Conservation (phyloP, 2,329 filamentous ascomycete species). For the Exutisphaerella laricina region DNA sequence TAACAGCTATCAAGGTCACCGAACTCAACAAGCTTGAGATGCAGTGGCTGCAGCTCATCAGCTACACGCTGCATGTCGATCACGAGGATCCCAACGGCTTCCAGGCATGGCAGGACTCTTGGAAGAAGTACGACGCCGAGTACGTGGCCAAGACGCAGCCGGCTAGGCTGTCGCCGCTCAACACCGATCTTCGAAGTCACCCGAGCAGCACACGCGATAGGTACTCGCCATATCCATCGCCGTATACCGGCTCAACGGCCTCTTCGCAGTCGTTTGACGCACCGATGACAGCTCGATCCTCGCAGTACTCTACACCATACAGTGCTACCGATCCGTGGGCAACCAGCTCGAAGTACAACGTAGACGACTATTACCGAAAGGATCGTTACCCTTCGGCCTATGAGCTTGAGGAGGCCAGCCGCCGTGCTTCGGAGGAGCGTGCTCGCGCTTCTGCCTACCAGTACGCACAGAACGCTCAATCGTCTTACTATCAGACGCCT, state of each 20-base stretch:
- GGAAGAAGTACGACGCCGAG: conserved; percentile 55
- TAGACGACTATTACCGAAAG: conserved; percentile 32
- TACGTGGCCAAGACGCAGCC: conserved; percentile 42
- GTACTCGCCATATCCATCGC: conserved; percentile 34
- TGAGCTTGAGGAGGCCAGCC: conserved; percentile 32
- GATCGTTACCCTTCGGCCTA: conserved; percentile 31
- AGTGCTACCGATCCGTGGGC: conserved; percentile 31
- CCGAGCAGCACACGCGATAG: conserved; percentile 42
- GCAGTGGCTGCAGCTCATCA: conserved; percentile 78
- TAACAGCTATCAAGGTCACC: conserved; percentile 77
- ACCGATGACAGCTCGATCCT: conserved; percentile 29
- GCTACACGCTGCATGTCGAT: conserved; percentile 82
- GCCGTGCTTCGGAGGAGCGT: conserved; percentile 30
- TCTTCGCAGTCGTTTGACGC: conserved; percentile 23
- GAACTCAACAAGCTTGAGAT: conserved; percentile 83
- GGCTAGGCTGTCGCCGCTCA: conserved; percentile 53
- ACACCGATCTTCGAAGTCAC: conserved; percentile 57
- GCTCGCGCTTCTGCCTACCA: conserved; percentile 29
- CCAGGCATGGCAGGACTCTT: conserved; percentile 58
- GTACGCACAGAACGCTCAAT: conserved; percentile 24
- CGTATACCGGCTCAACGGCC: conserved; percentile 28
- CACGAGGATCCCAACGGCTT: conserved; percentile 70
- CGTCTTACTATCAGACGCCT: conserved; percentile 27
- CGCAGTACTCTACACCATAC: conserved; percentile 32
- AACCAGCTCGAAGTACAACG: conserved; percentile 23